Evolutionary conservation across 257 asterid genomes (phyloP), one percentile per base, ranked within the genome.

Genomic region (Salvia rosmarinus): DNA sequence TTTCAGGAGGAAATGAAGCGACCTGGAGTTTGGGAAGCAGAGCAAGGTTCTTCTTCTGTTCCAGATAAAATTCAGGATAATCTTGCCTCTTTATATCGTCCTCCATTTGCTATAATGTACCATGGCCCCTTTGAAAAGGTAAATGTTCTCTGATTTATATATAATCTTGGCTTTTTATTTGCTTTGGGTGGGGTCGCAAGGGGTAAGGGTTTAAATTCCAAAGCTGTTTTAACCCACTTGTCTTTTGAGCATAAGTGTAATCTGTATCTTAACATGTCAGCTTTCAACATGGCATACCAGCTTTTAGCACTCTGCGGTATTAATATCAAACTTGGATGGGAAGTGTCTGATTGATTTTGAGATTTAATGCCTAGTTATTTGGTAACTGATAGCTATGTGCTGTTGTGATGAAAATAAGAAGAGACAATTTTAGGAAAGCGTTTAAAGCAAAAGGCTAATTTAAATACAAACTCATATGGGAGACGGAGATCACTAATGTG

Each of bases 11-110:
- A 94, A 84, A 85, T 85, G 96, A 94, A 83, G 79, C 86, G 77
- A 28, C 83, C 95, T 42, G 91, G 88, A 74, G 93, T 94, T 17
- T 94, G 99, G 99, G 97, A 82, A 76, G 77, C 79, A 43, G 96
- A 85, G 34, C 82, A 75, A 75, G 89, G 86, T 69, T 82, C 97
- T 81, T 81, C 90, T 64, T 82, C 93, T 79, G 75, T 84, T 44
- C 83, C 82, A 6, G 87, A 84, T 64, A 83, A 71, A 72, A 50
- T 94, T 71, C 94, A 77, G 76, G 96, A 88, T 72, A 91, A 89
- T 84, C 99, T 95, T 80, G 99, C 99, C 64, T 88, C 98, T 73
- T 74, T 95, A 49, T 95, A 95, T 73, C 96, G 99, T 62, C 98
- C 96, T 67, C 99, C 99, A 72, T 92, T 89, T 80, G 90, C 84